Evolutionary conservation across 1,284 basidiomycete genomes (phyloP), one percentile per base, ranked within the genome.

Genomic region (Austroboletus rostrupii): DNA sequence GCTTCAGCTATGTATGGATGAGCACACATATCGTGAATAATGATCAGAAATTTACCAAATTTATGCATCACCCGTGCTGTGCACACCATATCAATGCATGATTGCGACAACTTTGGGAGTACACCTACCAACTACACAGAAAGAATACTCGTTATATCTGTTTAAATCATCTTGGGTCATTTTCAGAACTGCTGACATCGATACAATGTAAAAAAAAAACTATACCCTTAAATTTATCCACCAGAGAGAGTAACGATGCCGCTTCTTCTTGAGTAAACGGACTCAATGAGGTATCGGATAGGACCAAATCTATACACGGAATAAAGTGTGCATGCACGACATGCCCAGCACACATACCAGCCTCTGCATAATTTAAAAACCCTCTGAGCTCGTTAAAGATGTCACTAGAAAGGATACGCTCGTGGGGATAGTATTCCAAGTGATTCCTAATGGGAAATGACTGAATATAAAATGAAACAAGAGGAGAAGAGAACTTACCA

Each of bases 291-390:
- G 53, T 47, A 46, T 63, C 50, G 13, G 59, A 20, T 1, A 61
- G 61, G 31, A 63, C 49, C 29, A 56, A 48, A 33, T 59, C 61
- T 59, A 6, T 14, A 32, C 9, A 3, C 2, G 6, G 19, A 29
- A 17, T n/a, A 19, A 14, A 20, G 7, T 16, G 28, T 23, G 12
- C 13, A 31, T 11, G 9, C 5, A 13, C 8, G 6, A 23, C 8
- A 3, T 32, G 2, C 16, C 14, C 28, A 29, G 5, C 6, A 9
- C 2, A 38, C 11, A 11, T 43, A 61, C 61, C 61, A 0, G 47
- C 59, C 41, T 50, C 53, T 28, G 53, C 45, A 48, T 56, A 59
- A 11, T 61, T 59, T 19, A 62, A 53, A 39, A 61, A 50, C 11
- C 60, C 58, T 41, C 41, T 43, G 29, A 43, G 28, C n/a, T 43